Base-by-base conservation (phyloP, 2,329 filamentous ascomycete genomes). In the Clonostachys sp. region DNA sequence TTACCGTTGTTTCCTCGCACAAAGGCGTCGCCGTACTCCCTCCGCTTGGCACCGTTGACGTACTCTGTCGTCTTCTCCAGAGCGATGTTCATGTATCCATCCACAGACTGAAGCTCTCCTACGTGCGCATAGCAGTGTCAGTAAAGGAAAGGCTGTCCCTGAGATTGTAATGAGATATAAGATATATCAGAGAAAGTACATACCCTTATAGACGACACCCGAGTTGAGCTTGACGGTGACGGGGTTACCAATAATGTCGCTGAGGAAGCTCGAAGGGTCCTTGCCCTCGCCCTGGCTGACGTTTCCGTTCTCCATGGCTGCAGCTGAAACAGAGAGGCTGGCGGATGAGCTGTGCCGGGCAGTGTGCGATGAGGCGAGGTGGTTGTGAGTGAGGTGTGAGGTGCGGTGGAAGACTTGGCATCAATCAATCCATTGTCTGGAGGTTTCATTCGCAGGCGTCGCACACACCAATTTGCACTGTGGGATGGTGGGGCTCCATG, bases 31-130 rank as follows among this genome's bases (percentile, higher is more conserved):
- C 92, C 92, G 64, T 96, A 96, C 47, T 81, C 87, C 59, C 89
- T 81, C 59, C 87, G 81, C 69, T 92, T 83, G 54, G 84, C 81
- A 40, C 91, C 92, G 61, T 95, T 87, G 56, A 96, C 87, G 58
- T 86, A 91, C 71, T 99, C 94, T 55, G 89, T 86, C 17, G 91
- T 95, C 72, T 96, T 94, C 69, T 99, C 94, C 33, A 99, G 81
- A 12, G 94, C 92, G 65, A 99, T 96, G 72, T 99, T 99, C 94
- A 99, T 99, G 72, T 97, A 99, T 45, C 94, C 94, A 67, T 99
- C 94, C 44, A 99, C 92, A 1, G 91, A 96, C 66, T 97, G 91
- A 36, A 97, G 80, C 65, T 96, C 91, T 57, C 94, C 92, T 96
- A 53, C 34, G 16, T 30, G 42, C 62, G 44, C 61, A 48, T 30